These are phyloP conservation scores for Pistacia integerrima DNA, from an alignment of 345 rosid species.

Conservation along the genomic window DNA sequence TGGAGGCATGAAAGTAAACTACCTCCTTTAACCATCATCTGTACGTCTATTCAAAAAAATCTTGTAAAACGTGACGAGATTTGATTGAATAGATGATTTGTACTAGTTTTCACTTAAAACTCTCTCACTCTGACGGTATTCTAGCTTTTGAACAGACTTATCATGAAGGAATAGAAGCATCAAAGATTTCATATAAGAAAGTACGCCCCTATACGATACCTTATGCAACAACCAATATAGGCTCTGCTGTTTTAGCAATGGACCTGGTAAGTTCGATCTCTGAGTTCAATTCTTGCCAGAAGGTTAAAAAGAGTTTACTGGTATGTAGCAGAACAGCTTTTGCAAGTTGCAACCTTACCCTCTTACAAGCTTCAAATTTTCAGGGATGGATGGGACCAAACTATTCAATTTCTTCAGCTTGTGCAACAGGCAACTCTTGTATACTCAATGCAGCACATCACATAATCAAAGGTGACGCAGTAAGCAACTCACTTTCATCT, in stretches of 20 bases:
- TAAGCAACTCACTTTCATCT: conserved; percentile 27
- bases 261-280: conserved; percentile 40
- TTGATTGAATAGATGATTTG: too few relatives aligned
- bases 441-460: conserved; percentile 65
- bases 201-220: conserved; percentile 59
- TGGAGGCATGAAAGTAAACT: conserved; percentile 58
- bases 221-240: conserved; percentile 58
- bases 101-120: too few relatives aligned
- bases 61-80: not conserved
- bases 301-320: conserved; percentile 6
- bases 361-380: not conserved
- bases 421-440: conserved; percentile 67
- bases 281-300: too few relatives aligned
- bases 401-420: conserved; percentile 61
- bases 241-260: conserved; percentile 60
- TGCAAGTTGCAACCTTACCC: not conserved
- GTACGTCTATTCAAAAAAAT: too few relatives aligned
- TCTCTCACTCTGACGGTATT: not conserved
- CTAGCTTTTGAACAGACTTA: conserved; percentile 39
- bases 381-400: conserved; percentile 81
- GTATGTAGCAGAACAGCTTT: not conserved
- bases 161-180: conserved; percentile 51
- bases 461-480: conserved; percentile 58
- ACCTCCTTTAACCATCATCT: not conserved
- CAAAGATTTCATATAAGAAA: conserved; percentile 48